Evolutionary conservation across 2,329 filamentous ascomycete genomes (phyloP).

Genomic region (Pseudogymnoascus sp.): DNA sequence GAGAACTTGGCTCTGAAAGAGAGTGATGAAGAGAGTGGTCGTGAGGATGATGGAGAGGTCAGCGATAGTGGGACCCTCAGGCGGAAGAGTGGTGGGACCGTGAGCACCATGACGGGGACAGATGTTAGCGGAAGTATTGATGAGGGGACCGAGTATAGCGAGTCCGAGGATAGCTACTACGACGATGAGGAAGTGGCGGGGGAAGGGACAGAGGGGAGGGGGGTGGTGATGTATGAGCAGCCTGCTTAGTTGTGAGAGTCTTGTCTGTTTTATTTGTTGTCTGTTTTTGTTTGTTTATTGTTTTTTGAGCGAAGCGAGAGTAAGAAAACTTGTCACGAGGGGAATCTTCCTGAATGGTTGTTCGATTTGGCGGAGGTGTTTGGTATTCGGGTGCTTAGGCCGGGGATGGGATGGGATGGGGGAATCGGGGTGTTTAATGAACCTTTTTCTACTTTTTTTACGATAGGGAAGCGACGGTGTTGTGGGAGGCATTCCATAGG

Average conservation of each 20-base stretch:
- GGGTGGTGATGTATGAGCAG: not conserved
- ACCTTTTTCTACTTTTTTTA: not conserved
- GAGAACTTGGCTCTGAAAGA: constrained; percentile 58
- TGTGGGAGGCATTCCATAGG: not conserved
- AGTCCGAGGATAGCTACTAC: not conserved
- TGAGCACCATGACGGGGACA: constrained; percentile 22
- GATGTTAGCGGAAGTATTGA: constrained; percentile 24
- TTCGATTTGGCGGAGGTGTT: not conserved
- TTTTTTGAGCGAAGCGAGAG: constrained; percentile 5
- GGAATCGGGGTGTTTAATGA: not conserved
- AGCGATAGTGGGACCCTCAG: constrained; percentile 25
- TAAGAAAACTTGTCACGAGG: not conserved
- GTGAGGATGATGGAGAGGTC: constrained; percentile 15
- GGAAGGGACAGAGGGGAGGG: not conserved
- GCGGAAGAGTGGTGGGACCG: constrained; percentile 27
- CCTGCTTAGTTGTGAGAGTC: not conserved
- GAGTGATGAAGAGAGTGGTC: constrained; percentile 43
- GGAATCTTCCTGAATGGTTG: not conserved
- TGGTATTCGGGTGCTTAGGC: not conserved
- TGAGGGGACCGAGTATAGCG: constrained; percentile 23
- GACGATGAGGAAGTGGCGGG: not conserved
- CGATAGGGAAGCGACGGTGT: constrained; percentile 1
- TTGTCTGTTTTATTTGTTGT: not conserved
- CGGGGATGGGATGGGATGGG: not conserved
- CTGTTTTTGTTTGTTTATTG: not conserved